Percentiles rank a stretch among this genome's conserved stretches.
phyloP scores from a whole-genome alignment of 1,139 yeast genomes.

The Candida labiduridarum region DNA sequence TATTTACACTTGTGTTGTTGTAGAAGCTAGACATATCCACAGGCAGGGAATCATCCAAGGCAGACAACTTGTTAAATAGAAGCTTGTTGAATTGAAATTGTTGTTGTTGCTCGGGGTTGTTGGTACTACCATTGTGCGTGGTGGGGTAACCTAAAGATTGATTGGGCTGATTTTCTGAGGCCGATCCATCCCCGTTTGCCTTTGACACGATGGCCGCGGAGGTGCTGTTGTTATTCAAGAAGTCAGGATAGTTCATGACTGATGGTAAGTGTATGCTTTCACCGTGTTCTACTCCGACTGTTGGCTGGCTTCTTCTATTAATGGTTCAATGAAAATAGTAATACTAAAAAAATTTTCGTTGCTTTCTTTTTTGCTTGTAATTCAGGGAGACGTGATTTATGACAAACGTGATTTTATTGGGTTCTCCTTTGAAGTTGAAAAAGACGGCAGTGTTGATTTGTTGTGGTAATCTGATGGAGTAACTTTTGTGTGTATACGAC shows the following conservation, averaged over 20 bases:
- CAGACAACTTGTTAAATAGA: constrained; percentile 31
- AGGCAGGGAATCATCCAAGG: constrained; percentile 20
- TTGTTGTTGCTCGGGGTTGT: constrained; percentile 9
- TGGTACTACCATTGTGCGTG: background rate
- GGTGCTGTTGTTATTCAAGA: constrained; percentile 21
- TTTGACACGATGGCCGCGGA: background rate
- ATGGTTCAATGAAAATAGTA: background rate
- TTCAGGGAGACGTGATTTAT: background rate
- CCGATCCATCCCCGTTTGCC: background rate
- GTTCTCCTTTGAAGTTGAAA: background rate
- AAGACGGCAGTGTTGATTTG: background rate
- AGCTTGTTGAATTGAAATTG: constrained; percentile 26
- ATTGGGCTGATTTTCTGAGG: background rate
- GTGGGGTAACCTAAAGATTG: constrained; percentile 2
- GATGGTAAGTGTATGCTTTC: background rate
- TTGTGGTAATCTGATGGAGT: too few relatives aligned
- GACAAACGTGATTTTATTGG: too few relatives aligned
- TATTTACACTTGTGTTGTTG: constrained; percentile 6
- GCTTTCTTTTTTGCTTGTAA: background rate
- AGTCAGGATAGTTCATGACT: constrained; percentile 40
- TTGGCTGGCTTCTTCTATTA: background rate
- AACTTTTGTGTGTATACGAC: background rate
- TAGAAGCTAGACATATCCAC: constrained; percentile 10
- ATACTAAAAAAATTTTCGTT: background rate
- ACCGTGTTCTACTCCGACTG: background rate